Conservation (phyloP, 2,329 filamentous ascomycete genomes). For the Fonsecaea erecta region DNA sequence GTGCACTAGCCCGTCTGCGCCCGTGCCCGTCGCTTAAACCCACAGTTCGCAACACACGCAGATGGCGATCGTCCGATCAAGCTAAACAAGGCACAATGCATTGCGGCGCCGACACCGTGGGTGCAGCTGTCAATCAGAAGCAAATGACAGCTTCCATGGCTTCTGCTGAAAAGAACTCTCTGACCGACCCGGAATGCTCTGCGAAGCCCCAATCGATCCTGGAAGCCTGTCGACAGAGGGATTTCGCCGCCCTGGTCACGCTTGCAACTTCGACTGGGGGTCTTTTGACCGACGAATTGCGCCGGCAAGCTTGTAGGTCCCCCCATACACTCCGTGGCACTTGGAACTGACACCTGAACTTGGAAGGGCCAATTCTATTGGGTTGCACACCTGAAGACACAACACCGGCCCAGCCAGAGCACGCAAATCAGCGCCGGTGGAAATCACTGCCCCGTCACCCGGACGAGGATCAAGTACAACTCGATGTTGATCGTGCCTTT, state of each 20-base stretch:
- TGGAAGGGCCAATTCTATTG: constrained; percentile 56
- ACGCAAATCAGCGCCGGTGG: constrained; percentile 53
- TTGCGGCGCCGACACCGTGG: constrained; percentile 21
- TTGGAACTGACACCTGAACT: constrained; percentile 20
- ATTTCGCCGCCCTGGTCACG: constrained; percentile 61
- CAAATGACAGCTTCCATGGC: constrained; percentile 12
- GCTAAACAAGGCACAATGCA: constrained; percentile 7
- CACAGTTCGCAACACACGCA: not conserved
- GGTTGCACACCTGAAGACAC: constrained; percentile 43
- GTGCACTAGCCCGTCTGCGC: constrained; percentile 17
- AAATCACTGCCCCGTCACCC: constrained; percentile 71
- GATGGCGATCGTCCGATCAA: constrained; percentile 14
- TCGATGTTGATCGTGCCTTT: constrained; percentile 96
- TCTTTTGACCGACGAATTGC: constrained; percentile 68
- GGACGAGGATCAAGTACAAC: constrained; percentile 87
- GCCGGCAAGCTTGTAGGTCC: constrained; percentile 76
- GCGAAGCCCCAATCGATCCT: constrained; percentile 57
- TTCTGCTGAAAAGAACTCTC: constrained; percentile 12
- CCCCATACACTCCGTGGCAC: constrained; percentile 28
- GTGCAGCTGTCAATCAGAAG: constrained; percentile 11
- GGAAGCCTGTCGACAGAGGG: constrained; percentile 63
- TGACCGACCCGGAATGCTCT: constrained; percentile 16
- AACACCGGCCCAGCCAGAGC: constrained; percentile 15
- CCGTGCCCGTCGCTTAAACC: constrained; percentile 9
- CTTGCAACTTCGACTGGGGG: constrained; percentile 70